Base-by-base conservation (phyloP, 805 yeast genomes). In the Pichia thaimueangensis region DNA sequence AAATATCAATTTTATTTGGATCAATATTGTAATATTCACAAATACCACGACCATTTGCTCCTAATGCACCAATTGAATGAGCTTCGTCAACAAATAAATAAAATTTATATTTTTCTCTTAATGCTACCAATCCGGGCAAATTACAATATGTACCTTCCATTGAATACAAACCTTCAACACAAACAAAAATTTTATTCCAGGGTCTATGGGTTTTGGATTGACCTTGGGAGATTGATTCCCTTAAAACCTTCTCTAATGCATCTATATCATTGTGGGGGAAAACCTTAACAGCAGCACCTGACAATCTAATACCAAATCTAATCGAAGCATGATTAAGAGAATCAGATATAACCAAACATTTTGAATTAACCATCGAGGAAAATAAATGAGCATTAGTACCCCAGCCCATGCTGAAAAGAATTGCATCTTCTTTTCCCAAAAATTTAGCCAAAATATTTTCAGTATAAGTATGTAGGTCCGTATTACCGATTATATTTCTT, bases 11-110 rank as follows among this genome's bases (percentile, higher is more conserved):
- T 34, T 76, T 76, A 11, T 66, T 60, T 31, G 97, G 91, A 50
- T 79, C 74, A 37, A 93, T 76, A 42, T 82, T 82, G 62, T 85
- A 93, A 65, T 86, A 86, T 58, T 93, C 97, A 68, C 97, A 89
- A 29, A 93, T 83, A 58, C 99, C 99, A 58, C 85, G 80, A 35
- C 98, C 98, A 40, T 67, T 66, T 34, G 94, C 93, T 23, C 99
- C 99, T 67, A 93, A 74, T n/a, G 98, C 98, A 55, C 99, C 99
- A 56, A 93, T 83, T 5, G 97, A 91, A 63, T 93, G 99, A 11
- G 98, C 98, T 64, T 93, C 99, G 62, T 93, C 99, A 48, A 94
- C 85, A 57, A 85, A 93, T 40, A 93, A 66, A 58, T 86, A 86
- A 58, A 91, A 85, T 56, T 87, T 87, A 68, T 94, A 93, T 59